These are phyloP conservation scores for Chytriomyces confervae DNA, from an alignment of 192 early-diverging fungal genomes.

Conservation along the genomic window DNA sequence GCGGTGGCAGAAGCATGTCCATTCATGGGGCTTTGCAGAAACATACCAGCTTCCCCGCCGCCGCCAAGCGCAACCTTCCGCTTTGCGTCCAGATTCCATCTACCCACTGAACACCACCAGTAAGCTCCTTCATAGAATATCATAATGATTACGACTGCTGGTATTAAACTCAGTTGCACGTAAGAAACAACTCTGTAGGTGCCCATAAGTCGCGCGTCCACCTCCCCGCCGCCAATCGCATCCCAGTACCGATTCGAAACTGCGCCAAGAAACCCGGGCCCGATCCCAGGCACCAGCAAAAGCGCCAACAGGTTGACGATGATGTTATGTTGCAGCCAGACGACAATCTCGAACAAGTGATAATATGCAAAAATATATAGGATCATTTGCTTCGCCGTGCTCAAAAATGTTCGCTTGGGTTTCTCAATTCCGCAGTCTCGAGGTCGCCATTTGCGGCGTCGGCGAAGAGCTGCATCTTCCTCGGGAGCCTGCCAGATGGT, in stretches of 20 bases:
- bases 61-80: too few species aligned
- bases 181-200: neutral
- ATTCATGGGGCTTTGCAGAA: too few species aligned
- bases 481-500: neutral
- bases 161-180: constrained; percentile 7
- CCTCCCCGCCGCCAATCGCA: neutral
- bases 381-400: neutral
- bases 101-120: neutral
- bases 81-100: neutral
- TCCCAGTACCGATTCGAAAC: neutral
- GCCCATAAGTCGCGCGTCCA: too few species aligned
- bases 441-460: too few species aligned
- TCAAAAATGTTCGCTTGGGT: too few species aligned
- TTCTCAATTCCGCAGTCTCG: too few species aligned
- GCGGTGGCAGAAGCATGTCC: too few species aligned
- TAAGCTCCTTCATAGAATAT: constrained; percentile 3
- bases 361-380: neutral
- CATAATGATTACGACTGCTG: neutral
- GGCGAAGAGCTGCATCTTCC: too few species aligned
- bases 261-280: constrained; percentile 1
- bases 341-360: constrained; percentile 7
- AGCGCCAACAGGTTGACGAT: constrained; percentile 3
- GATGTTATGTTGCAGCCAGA: neutral
- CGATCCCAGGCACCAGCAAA: neutral
- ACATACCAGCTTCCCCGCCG: too few species aligned